These are phyloP conservation scores for Nicotiana rustica DNA, from an alignment of 305 asterid species.

Conservation along the genomic window DNA sequence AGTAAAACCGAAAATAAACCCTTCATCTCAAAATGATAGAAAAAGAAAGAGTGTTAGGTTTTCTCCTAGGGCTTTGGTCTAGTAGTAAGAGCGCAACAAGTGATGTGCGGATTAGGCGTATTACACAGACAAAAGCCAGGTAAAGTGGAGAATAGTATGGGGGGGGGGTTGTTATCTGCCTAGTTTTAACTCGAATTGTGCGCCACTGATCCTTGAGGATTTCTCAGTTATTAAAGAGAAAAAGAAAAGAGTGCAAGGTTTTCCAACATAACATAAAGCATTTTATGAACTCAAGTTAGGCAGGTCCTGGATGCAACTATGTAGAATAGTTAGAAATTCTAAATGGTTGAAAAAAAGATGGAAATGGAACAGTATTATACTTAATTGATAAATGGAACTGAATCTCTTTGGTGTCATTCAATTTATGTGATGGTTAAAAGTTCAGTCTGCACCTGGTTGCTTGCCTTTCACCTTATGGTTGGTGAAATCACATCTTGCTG, in stretches of 20 bases:
- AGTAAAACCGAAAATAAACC: background rate
- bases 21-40: background rate
- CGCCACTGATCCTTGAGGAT: too few species aligned
- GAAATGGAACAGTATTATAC: conserved; percentile 9
- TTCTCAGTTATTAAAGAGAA: background rate
- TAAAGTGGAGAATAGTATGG: too few species aligned
- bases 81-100: too few species aligned
- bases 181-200: too few species aligned
- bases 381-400: conserved; percentile 15
- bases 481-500: background rate
- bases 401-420: background rate
- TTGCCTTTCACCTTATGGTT: background rate
- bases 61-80: too few species aligned
- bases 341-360: background rate
- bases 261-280: background rate
- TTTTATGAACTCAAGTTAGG: background rate
- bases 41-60: background rate
- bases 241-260: background rate
- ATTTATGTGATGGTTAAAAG: background rate
- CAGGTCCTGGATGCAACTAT: background rate
- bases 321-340: background rate
- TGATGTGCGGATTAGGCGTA: too few species aligned
- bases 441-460: background rate
- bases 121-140: too few species aligned
- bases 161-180: too few species aligned